These are phyloP conservation scores for Phytophthora aleatoria DNA, from an alignment of 352 stramenopile genomes.

Conservation along the genomic window DNA sequence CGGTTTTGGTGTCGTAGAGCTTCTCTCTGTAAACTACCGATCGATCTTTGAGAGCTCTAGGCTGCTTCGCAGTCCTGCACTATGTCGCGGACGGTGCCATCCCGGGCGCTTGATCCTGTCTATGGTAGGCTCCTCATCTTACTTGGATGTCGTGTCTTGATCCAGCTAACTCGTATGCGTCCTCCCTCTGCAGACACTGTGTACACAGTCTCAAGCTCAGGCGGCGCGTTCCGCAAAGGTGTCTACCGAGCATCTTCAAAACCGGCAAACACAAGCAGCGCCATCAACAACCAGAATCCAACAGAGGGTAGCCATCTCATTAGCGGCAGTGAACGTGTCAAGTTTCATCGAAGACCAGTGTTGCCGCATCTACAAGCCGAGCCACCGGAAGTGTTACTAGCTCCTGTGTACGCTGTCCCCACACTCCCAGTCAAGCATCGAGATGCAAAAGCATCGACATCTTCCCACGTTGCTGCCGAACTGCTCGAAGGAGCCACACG, in stretches of 20 bases:
- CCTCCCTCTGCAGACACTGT: conserved; percentile 53
- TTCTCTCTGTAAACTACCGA: background rate
- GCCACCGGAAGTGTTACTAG: conserved; percentile 86
- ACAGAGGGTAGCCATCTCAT: conserved; percentile 45
- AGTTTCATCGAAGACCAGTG: conserved; percentile 91
- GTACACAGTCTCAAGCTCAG: conserved; percentile 76
- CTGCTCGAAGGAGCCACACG: conserved; percentile 51
- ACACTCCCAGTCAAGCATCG: conserved; percentile 11
- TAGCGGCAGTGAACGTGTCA: conserved; percentile 77
- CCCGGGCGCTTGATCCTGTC: conserved; percentile 75
- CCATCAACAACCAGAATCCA: conserved; percentile 40
- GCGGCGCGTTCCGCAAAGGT: conserved; percentile 65
- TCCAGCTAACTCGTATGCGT: conserved; percentile 8
- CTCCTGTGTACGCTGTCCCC: conserved; percentile 46
- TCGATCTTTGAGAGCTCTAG: conserved; percentile 17
- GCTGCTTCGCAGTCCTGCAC: background rate
- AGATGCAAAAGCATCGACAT: conserved; percentile 11
- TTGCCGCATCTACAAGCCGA: conserved; percentile 89
- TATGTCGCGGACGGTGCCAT: conserved; percentile 66
- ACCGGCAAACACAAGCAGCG: conserved; percentile 31
- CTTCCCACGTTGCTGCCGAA: conserved; percentile 38
- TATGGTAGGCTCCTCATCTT: conserved; percentile 52
- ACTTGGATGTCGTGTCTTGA: background rate
- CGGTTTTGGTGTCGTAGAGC: conserved; percentile 11
- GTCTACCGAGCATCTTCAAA: conserved; percentile 52